These are phyloP conservation scores for Myotisia sp. DNA, from an alignment of 2,329 filamentous ascomycete species.

Conservation along the genomic window DNA sequence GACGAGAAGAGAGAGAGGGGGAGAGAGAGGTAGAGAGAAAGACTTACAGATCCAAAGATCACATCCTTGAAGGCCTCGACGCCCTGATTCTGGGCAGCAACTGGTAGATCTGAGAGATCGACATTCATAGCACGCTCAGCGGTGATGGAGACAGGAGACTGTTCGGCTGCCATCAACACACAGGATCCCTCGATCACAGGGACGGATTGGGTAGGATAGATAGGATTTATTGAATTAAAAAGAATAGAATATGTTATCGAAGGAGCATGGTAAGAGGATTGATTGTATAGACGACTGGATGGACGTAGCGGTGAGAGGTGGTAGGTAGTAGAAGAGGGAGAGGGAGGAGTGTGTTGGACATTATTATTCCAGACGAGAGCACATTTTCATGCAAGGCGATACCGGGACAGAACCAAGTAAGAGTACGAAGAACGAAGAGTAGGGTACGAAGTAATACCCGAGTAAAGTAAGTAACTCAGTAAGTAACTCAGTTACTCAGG, in stretches of 20 bases:
- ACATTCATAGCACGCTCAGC: slow-evolving; percentile 24
- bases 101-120: slow-evolving; percentile 26
- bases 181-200: too few species aligned
- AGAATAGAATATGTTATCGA: slow-evolving; percentile 13
- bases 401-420: too few species aligned
- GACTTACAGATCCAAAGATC: slow-evolving; percentile 65
- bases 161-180: not conserved
- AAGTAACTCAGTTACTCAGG: too few species aligned
- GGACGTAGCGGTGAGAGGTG: not conserved
- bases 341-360: too few species aligned
- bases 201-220: too few species aligned
- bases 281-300: not conserved
- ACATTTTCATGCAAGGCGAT: too few species aligned
- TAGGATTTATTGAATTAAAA: not conserved
- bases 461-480: too few species aligned
- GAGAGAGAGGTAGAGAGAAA: slow-evolving; percentile 1
- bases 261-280: slow-evolving; percentile 18
- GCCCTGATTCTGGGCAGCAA: slow-evolving; percentile 31
- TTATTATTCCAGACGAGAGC: too few species aligned
- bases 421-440: too few species aligned
- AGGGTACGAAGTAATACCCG: too few species aligned
- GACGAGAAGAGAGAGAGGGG: slow-evolving; percentile 2
- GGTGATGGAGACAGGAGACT: not conserved
- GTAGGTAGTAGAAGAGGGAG: too few species aligned
- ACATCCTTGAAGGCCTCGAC: slow-evolving; percentile 72